Conservation (phyloP, 108 stramenopile genomes). For the Skeletonema menzelii region DNA sequence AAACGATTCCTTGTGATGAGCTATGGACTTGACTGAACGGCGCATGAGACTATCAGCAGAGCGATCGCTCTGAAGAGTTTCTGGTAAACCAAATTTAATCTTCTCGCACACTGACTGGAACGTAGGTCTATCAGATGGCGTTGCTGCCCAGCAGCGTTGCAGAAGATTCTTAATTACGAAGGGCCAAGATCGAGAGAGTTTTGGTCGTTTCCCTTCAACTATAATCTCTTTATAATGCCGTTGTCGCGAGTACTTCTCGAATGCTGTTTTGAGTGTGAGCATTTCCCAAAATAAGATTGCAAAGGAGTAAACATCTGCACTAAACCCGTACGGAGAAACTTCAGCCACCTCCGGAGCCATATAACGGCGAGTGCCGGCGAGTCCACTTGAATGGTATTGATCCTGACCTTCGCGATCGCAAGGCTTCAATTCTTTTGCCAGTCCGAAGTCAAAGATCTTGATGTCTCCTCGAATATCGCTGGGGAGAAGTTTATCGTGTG, state of each 20-base stretch:
- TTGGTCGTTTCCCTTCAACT: constrained; percentile 39
- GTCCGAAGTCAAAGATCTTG: constrained; percentile 42
- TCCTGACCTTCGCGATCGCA: constrained; percentile 23
- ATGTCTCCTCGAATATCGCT: constrained; percentile 34
- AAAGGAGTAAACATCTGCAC: constrained; percentile 39
- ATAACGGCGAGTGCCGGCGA: constrained; percentile 39
- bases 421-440: constrained; percentile 40
- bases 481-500: constrained; percentile 12
- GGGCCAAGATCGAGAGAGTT: constrained; percentile 30
- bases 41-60: constrained; percentile 10
- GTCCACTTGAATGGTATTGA: constrained; percentile 28
- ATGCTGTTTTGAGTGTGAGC: constrained; percentile 33
- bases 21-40: constrained; percentile 12
- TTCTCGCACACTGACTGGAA: constrained; percentile 30
- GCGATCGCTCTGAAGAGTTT: neutral
- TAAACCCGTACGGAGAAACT: constrained; percentile 32
- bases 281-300: constrained; percentile 43
- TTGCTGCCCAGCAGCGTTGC: constrained; percentile 30
- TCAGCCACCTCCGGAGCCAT: constrained; percentile 45
- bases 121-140: constrained; percentile 20
- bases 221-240: constrained; percentile 29
- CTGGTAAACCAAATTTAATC: constrained; percentile 38
- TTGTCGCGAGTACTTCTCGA: constrained; percentile 23
- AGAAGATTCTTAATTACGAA: constrained; percentile 28
- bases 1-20: neutral